Conservation (phyloP, 2,329 filamentous ascomycete genomes). For the Aciculosporium take region DNA sequence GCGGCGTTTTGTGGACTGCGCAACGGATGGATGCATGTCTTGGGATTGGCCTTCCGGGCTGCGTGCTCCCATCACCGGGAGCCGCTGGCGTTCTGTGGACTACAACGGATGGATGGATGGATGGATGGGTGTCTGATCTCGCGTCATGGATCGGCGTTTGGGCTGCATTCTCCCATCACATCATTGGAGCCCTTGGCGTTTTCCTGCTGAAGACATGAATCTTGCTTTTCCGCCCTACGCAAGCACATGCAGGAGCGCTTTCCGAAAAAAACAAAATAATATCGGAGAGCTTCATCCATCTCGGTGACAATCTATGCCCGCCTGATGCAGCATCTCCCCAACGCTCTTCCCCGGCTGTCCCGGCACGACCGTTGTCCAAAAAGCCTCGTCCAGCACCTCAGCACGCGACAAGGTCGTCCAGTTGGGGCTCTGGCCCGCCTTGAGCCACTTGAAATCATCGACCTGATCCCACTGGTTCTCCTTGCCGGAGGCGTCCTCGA, state of each 20-base stretch:
- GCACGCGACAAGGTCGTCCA: constrained; percentile 57
- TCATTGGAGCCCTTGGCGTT: neutral
- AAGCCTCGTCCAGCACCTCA: constrained; percentile 41
- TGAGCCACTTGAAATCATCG: constrained; percentile 97
- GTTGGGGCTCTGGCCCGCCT: constrained; percentile 71
- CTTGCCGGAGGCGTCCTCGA: constrained; percentile 16
- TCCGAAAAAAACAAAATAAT: neutral
- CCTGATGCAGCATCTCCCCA: constrained; percentile 47
- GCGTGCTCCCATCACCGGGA: no score
- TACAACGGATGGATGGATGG: neutral
- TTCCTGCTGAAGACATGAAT: neutral
- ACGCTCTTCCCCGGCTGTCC: constrained; percentile 47
- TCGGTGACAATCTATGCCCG: constrained; percentile 22
- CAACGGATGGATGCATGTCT: neutral
- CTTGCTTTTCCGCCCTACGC: neutral
- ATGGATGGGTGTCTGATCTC: neutral
- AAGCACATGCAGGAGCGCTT: neutral
- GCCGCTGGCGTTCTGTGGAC: no score
- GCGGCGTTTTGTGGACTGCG: neutral
- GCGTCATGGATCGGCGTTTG: neutral
- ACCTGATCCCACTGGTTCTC: constrained; percentile 76
- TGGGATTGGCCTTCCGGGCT: no score
- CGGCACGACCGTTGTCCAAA: constrained; percentile 57
- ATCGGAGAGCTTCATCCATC: neutral
- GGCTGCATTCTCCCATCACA: neutral